These are phyloP conservation scores for Helicocarpus griseus DNA, from an alignment of 2,329 filamentous ascomycete species.

Conservation along the genomic window DNA sequence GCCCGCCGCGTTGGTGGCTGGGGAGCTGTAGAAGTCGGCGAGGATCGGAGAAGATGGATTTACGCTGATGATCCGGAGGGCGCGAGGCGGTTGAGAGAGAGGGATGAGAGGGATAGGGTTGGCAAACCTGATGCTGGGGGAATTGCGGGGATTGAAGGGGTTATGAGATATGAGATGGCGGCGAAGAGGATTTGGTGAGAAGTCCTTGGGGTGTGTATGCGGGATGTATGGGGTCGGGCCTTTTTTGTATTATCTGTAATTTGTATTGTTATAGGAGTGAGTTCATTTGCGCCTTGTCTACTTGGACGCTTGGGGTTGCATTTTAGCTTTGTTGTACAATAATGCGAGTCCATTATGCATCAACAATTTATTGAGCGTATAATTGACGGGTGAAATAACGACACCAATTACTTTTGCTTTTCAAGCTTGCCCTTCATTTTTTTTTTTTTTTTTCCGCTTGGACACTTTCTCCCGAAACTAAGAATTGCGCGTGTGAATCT, in stretches of 20 bases:
- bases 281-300: neutral
- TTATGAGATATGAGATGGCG: conserved; percentile 83
- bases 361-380: too few relatives aligned
- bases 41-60: conserved; percentile 77
- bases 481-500: neutral
- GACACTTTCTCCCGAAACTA: neutral
- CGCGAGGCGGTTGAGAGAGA: conserved; percentile 52
- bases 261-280: neutral
- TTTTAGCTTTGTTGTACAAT: neutral
- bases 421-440: neutral
- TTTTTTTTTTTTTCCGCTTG: neutral
- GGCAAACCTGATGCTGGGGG: conserved; percentile 49
- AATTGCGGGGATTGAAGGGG: conserved; percentile 54
- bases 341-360: too few relatives aligned
- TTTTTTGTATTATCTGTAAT: neutral
- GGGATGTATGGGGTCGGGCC: neutral
- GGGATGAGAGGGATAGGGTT: conserved; percentile 51
- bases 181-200: conserved; percentile 88
- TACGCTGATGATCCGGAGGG: conserved; percentile 76
- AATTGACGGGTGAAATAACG: too few relatives aligned
- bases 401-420: too few relatives aligned
- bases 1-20: conserved; percentile 71
- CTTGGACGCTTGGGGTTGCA: neutral
- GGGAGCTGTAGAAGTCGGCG: conserved; percentile 77
- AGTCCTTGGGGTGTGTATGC: too few relatives aligned